Percentiles rank a stretch among this genome's conserved stretches.
phyloP scores from a whole-genome alignment of 768 basidiomycete species.

The Panaeolus papilionaceus region DNA sequence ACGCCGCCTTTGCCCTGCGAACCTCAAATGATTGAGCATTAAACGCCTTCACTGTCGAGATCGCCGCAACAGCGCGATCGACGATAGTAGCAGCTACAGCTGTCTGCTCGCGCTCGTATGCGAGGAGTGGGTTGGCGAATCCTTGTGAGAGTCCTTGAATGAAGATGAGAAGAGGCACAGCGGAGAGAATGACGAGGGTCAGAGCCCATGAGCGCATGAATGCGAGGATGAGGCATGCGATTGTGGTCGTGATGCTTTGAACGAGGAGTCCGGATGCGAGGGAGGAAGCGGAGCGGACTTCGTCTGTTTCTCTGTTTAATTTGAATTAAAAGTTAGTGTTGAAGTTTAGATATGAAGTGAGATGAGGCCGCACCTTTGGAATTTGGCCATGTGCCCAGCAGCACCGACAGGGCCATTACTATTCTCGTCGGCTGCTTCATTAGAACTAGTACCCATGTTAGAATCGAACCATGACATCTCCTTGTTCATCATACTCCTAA shows the following conservation, averaged over 20 bases:
- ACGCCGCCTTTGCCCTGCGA: constrained; percentile 50
- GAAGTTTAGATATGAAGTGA: not conserved
- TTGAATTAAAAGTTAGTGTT: constrained; percentile 6
- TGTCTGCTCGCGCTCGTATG: constrained; percentile 67
- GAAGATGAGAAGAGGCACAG: constrained; percentile 82
- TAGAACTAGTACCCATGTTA: constrained; percentile 61
- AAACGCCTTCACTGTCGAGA: constrained; percentile 93
- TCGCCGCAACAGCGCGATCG: constrained; percentile 77
- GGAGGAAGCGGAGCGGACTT: constrained; percentile 86
- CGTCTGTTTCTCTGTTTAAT: constrained; percentile 74
- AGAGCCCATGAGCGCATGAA: constrained; percentile 82
- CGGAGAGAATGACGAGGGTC: constrained; percentile 90
- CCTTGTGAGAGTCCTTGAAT: constrained; percentile 79
- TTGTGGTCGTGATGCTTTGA: constrained; percentile 80
- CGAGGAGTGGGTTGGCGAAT: constrained; percentile 70
- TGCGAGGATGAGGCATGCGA: constrained; percentile 83
- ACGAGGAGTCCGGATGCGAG: constrained; percentile 79
- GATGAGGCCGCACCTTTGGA: constrained; percentile 64
- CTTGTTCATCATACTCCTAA: constrained; percentile 66
- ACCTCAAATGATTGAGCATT: constrained; percentile 68
- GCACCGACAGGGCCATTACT: constrained; percentile 66
- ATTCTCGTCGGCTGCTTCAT: constrained; percentile 46
- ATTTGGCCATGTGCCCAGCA: constrained; percentile 93
- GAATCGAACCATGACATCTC: constrained; percentile 93
- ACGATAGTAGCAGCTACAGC: constrained; percentile 79